Evolutionary conservation across 352 stramenopile genomes (phyloP), one percentile per base, ranked within the genome.

Genomic region (Pythium vanterpoolii): DNA sequence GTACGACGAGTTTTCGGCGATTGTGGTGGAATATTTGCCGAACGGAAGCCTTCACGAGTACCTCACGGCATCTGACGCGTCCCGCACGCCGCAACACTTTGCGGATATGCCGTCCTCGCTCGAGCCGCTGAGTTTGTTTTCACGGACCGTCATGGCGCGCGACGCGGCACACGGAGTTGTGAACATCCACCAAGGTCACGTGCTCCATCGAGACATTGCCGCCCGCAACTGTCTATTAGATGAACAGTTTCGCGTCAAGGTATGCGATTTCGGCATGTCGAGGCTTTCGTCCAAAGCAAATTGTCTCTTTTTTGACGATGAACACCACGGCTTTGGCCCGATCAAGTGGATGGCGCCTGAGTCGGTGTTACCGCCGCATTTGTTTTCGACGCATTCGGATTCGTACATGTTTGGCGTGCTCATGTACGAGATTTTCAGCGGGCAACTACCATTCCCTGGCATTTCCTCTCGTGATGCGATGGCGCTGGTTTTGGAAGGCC

Each of bases 291-390:
- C 83, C 8, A 55, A 70, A 55, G 49, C 68, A 5, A 60, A 62
- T 27, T 53, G 54, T 5, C 66, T 83, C 14, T 54, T 79, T 14
- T 84, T 90, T 34, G 81, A 90, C 33, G 76, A 87, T 31, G 62
- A 73, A 24, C 53, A 69, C 14, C 78, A 76, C 28, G 79, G 76
- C 24, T 89, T 89, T 26, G 82, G 82, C 1, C 79, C 82, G 18
- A 64, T 89, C 30, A 89, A 91, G 46, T 89, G 77, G 77, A 89
- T 89, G 79, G 76, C 82, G 0, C 82, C 79, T 10, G 82, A 91
- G 54, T 88, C 77, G 0, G 73, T 89, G 8, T 50, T 77, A 11
- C 76, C 82, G 16, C 82, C 81, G 6, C 76, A 91, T 43, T 33
- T 89, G 7, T 91, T 89, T 58, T 91, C 81, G 2, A 77, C 68